These are phyloP conservation scores for Metschnikowia noctiluminum DNA, from an alignment of 805 yeast genomes.

Conservation along the genomic window DNA sequence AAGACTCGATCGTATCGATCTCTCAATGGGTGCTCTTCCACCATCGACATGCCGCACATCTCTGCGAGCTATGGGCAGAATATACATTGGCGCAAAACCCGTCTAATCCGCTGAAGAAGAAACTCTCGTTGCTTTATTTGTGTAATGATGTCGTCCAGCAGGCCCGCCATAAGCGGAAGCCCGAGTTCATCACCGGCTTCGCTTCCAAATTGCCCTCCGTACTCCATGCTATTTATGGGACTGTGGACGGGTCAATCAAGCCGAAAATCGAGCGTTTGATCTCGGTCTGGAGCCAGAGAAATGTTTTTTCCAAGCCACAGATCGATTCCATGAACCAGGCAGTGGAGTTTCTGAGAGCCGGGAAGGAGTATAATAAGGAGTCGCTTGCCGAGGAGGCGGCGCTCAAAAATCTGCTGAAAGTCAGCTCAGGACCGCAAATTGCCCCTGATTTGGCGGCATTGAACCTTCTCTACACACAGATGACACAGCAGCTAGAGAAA, in stretches of 20 bases:
- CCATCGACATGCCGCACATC: slow-evolving; percentile 51
- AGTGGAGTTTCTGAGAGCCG: slow-evolving; percentile 19
- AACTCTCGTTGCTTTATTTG: slow-evolving; percentile 60
- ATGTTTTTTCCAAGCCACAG: slow-evolving; percentile 35
- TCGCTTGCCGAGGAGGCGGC: no score
- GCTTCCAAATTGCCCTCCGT: slow-evolving; percentile 45
- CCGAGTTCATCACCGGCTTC: slow-evolving; percentile 58
- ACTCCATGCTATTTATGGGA: slow-evolving; percentile 28
- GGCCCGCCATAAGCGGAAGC: slow-evolving; percentile 58
- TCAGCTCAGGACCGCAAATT: slow-evolving; percentile 4
- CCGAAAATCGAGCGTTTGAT: slow-evolving; percentile 50
- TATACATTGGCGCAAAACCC: slow-evolving; percentile 22
- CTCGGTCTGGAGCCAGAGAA: slow-evolving; percentile 56
- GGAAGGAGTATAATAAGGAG: not conserved
- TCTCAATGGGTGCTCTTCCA: slow-evolving; percentile 75
- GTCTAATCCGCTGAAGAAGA: slow-evolving; percentile 26
- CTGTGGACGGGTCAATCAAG: slow-evolving; percentile 35
- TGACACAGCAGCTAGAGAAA: slow-evolving; percentile 22
- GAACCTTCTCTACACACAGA: slow-evolving; percentile 28
- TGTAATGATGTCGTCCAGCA: slow-evolving; percentile 83
- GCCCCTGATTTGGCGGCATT: slow-evolving; percentile 32
- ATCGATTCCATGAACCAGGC: slow-evolving; percentile 28
- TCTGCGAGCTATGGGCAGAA: slow-evolving; percentile 53
- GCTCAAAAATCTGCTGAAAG: no score
- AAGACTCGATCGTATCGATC: slow-evolving; percentile 68